A percentile compares a stretch with the other conserved stretches of the same genome.
These are phyloP conservation scores for Diplotaxis tenuifolia DNA, from an alignment of 345 rosid genomes.

Conservation along the genomic window DNA sequence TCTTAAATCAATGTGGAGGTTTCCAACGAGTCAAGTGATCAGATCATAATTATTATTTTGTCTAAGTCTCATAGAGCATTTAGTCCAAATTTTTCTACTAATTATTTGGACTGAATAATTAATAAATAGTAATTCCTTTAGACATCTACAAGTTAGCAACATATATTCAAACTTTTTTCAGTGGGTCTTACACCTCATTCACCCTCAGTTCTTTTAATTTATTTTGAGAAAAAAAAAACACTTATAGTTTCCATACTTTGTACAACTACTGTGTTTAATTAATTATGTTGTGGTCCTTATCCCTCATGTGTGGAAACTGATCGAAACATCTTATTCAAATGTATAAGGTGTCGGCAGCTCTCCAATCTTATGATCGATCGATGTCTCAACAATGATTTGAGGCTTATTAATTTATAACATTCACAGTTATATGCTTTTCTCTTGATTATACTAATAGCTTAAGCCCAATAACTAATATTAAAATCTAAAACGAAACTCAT, in stretches of 20 bases:
- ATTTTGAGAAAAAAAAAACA: neutral
- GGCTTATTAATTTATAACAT: neutral
- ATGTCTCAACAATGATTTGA: slow-evolving; percentile 6
- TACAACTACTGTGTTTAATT: neutral
- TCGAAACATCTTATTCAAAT: neutral
- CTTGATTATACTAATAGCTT: neutral
- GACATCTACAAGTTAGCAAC: no score
- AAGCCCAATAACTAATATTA: no score
- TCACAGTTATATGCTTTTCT: neutral
- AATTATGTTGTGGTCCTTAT: slow-evolving; percentile 22
- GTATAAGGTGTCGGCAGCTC: slow-evolving; percentile 18
- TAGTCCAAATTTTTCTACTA: no score
- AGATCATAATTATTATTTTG: no score
- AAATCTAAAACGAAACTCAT: no score
- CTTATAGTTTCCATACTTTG: neutral
- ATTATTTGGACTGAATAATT: no score
- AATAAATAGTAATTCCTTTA: no score
- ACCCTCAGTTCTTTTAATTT: neutral
- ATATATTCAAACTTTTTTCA: slow-evolving; percentile 19
- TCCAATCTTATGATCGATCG: slow-evolving; percentile 4
- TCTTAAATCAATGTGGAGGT: no score
- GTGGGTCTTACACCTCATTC: neutral
- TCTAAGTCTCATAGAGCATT: no score
- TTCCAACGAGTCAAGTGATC: no score
- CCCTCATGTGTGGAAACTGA: slow-evolving; percentile 8